Evolutionary conservation across 176 grass and related monocot genomes (phyloP), one percentile per base, ranked within the genome.

Genomic region (Poa annua): DNA sequence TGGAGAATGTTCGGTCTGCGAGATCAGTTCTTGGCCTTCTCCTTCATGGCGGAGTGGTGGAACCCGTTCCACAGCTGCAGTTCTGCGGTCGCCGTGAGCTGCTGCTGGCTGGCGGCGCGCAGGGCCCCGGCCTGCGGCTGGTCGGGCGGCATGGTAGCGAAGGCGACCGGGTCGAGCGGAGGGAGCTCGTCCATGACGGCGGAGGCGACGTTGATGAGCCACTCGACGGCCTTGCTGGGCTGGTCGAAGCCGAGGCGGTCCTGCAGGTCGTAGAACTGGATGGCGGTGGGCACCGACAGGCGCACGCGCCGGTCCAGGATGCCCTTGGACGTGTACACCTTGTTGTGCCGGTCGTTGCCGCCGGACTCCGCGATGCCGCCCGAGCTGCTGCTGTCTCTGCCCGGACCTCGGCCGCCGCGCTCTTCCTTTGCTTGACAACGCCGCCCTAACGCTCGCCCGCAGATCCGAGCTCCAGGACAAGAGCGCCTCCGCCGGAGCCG

Each of bases 251-350:
- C 94, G 13, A 97, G 88, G 26, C 94, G 94, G 56, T 94, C 94
- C 81, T 97, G 94, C 79, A 97, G 80, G 81, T 97, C 94, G 75
- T 97, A 97, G 89, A 97, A 94, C 81, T 94, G 91, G 86, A 97
- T 97, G 50, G 94, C 94, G 4, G 94, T 97, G 34, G 87, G 75
- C 75, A 93, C 94, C 0, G 94, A 91, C 19, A 97, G 84, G 19
- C 94, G 91, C 78, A 97, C 94, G 1, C 94, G 91, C 4, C 94
- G 91, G 88, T 97, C 94, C 57, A 91, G 88, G 53, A 97, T 82
- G 76, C 94, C 94, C 85, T 93, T 93, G 13, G 94, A 85, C 13
- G 94, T 97, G 87, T 86, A 91, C 22, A 97, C 94, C 84, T 97
- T 97, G 89, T 91, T 97, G 91, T 97, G 94, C 9, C 94, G 78